A percentile compares a stretch with the other conserved stretches of the same genome.
These are phyloP conservation scores for Pseudocercospora vitis DNA, from an alignment of 2,329 filamentous ascomycete genomes.

Conservation along the genomic window DNA sequence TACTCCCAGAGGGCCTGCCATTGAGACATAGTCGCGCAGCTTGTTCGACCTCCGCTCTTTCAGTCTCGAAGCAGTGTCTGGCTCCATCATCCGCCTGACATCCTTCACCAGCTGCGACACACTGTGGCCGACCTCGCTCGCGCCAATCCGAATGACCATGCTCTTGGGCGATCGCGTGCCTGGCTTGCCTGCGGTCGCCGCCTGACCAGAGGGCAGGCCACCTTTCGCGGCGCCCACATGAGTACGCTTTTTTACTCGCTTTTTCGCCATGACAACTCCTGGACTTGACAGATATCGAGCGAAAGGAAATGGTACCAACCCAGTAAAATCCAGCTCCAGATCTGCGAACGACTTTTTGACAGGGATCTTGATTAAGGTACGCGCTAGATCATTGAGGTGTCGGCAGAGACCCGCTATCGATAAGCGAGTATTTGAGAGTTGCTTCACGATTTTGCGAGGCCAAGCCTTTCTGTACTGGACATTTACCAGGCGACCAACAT, in stretches of 20 bases:
- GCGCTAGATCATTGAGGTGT: not conserved
- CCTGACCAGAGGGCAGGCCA: slow-evolving; percentile 48
- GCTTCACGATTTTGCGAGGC: too few relatives aligned
- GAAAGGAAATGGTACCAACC: too few relatives aligned
- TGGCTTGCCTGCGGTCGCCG: slow-evolving; percentile 53
- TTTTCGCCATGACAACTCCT: slow-evolving; percentile 66
- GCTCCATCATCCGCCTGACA: slow-evolving; percentile 92
- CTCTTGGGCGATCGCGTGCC: slow-evolving; percentile 76
- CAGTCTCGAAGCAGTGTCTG: slow-evolving; percentile 82
- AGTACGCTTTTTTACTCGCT: slow-evolving; percentile 84
- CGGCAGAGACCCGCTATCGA: slow-evolving; percentile 2
- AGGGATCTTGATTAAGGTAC: slow-evolving; percentile 5
- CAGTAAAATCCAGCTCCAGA: not conserved
- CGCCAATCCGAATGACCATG: slow-evolving; percentile 97
- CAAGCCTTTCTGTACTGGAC: not conserved
- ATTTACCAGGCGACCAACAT: not conserved
- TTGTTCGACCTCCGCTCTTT: slow-evolving; percentile 88
- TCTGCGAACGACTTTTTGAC: slow-evolving; percentile 1
- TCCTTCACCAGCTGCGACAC: slow-evolving; percentile 90
- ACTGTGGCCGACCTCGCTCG: slow-evolving; percentile 86
- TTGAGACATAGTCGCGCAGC: slow-evolving; percentile 87
- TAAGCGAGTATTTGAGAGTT: too few relatives aligned
- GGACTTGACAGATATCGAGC: not conserved
- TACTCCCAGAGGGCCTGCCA: slow-evolving; percentile 92
- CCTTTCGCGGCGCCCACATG: slow-evolving; percentile 68